These are phyloP conservation scores for Sonneratia alba DNA, from an alignment of 345 rosid genomes.

Conservation along the genomic window DNA sequence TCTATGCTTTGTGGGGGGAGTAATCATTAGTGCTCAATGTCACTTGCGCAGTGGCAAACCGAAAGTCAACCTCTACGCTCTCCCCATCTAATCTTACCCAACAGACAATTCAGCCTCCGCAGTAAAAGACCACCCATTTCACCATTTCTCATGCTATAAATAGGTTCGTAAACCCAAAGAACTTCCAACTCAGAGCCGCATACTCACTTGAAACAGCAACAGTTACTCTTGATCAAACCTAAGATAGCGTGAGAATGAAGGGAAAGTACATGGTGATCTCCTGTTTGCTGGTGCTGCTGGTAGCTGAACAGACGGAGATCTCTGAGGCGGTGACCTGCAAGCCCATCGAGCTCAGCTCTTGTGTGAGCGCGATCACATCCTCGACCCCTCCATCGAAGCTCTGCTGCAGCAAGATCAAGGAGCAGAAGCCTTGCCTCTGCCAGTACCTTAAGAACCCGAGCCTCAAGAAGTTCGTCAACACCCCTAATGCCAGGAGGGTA, in stretches of 20 bases:
- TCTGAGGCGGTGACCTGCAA: conserved; percentile 67
- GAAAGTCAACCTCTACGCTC: neutral
- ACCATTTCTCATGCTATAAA: conserved; percentile 39
- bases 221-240: neutral
- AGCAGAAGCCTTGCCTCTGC: conserved; percentile 93
- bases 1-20: conserved; percentile 6
- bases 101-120: neutral
- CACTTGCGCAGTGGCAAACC: conserved; percentile 6
- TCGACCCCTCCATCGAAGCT: conserved; percentile 54
- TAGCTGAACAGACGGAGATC: conserved; percentile 30
- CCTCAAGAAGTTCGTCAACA: conserved; percentile 60
- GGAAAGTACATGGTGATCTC: conserved; percentile 27
- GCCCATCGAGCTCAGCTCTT: conserved; percentile 76
- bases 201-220: neutral
- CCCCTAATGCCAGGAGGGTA: conserved; percentile 87
- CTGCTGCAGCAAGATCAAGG: conserved; percentile 76
- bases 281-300: conserved; percentile 30
- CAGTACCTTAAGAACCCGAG: conserved; percentile 70
- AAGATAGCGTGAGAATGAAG: conserved; percentile 26
- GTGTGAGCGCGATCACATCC: conserved; percentile 70
- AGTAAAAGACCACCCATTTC: neutral
- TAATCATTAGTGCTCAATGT: conserved; percentile 8
- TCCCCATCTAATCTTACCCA: neutral
- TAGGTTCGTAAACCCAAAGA: conserved; percentile 2
- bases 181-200: neutral